Evolutionary conservation across 441 rosid species (phyloP), one percentile per base, ranked within the genome.

Genomic region (Pelargonium cotyledonis): DNA sequence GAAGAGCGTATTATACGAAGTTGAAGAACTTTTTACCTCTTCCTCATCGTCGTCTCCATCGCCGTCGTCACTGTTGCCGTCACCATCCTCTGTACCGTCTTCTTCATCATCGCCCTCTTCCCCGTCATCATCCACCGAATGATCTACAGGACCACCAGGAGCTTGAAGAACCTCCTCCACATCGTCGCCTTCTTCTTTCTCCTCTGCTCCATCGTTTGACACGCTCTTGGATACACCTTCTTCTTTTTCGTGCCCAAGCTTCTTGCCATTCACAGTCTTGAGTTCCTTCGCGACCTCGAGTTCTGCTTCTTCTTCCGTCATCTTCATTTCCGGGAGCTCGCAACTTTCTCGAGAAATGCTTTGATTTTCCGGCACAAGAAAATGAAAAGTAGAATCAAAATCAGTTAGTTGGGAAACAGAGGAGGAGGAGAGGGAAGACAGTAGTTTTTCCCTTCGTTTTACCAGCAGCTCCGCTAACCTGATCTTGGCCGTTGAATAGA

Each of bases 71-170:
- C n/a, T 15, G n/a, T 53, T 21, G 16, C n/a, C 19, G 16, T 53
- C 60, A 6, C n/a, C 60, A 19, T 51, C 76, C 6, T 75, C 81
- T 21, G 15, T 21, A 18, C 16, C 60, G n/a, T 53, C 60, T 6
- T 29, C 31, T 29, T 29, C 31, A 29, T 29, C 31, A 29, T 29
- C 31, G 31, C 1, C 31, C 14, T 53, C 60, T 8, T 15, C 60
- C 60, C 15, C 60, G 60, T 53, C 60, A 15, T 53, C 60, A 15
- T 12, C 5, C 6, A 53, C 60, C 18, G 60, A n/a, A 53, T 53
- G 19, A 53, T 15, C 60, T 5, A 19, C 19, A n/a, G 60, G 60
- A 53, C 6, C n/a, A 53, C 60, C 60, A 53, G 16, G 19, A 53
- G 60, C 16, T 19, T 53, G 60, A 1, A 12, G 19, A 15, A 53